Evolutionary conservation across 345 rosid genomes (phyloP), one percentile per base, ranked within the genome.

Genomic region (Camelina sativa): DNA sequence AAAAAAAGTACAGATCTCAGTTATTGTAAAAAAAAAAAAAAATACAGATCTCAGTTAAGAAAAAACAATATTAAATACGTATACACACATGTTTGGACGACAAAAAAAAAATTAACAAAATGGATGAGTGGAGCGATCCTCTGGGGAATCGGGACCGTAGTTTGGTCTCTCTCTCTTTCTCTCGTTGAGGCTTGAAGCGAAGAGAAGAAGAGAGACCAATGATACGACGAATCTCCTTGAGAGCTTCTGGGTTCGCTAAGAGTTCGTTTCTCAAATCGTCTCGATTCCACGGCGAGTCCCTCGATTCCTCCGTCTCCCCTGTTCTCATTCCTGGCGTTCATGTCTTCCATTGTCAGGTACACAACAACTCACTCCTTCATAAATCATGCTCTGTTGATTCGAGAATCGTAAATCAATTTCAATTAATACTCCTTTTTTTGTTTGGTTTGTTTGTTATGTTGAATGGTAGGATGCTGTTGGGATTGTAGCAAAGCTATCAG

Each of bases 321-420:
- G 65, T 84, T 76, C 85, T 86, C 67, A 67, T 82, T 62, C 86
- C 87, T 22, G 98, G 98, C 76, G 79, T 91, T 80, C 97, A 93
- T 78, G 87, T 89, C 82, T 91, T 94, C 82, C 97, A 89, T 15
- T 91, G 91, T 82, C 96, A 90, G 2, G 98, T 91, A 77, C 82
- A 28, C 30, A 28, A 28, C 30, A 28, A 28, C 4, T 25, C n/a
- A 28, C 4, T 25, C n/a, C 7, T 19, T 17, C 2, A 7, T 5
- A 17, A 1, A 3, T 62, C 30, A 28, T 63, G 6, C 10, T 44
- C 48, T 10, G 1, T 54, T 52, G 22, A 66, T 67, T 28, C 16
- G 23, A 59, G 16, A 0, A 30, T 51, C 7, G 6, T 11, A 8
- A 20, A 25, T 19, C 16, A 58, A 13, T 25, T 17, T 15, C 16